Evolutionary conservation across 176 grass and related monocot genomes (phyloP), one percentile per base, ranked within the genome.

Genomic region (Avena eriantha): DNA sequence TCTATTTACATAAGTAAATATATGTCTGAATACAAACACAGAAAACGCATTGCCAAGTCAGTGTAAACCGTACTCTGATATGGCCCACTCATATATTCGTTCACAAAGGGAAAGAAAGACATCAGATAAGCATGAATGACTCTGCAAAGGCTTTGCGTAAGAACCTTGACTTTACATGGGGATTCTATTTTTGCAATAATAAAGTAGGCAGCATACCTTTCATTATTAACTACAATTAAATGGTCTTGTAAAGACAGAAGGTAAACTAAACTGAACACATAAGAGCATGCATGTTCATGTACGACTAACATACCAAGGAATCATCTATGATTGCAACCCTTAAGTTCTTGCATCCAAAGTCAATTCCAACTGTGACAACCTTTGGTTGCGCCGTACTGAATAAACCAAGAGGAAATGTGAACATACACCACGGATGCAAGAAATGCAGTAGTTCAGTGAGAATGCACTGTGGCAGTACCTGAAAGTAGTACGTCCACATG

Each of bases 291-390:
- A 41, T 17, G 8, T 71, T 41, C 18, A 34, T 4, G 12, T 67
- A 67, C 26, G 13, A 8, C 7, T 71, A n/a, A 72, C 69, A 72
- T 21, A 72, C 69, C 39, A 72, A 72, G 36, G 69, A 72, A n/a
- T 46, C 35, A 43, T 46, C 35, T 72, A 72, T 13, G 9, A 72
- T 22, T 39, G 36, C 69, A 45, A 72, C 36, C 45, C 69, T 39
- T 45, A 36, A 72, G 35, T 69, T 63, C 4, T 63, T 63, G 60
- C 60, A 63, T 63, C 60, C 60, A 5, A 63, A 14, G 60, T 63
- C 60, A 23, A 63, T 63, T 26, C 23, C 60, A 63, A 63, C 60
- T 0, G 59, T 63, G 3, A 5, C 59, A 26, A 26, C 59, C 13
- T 63, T 63, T 13, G 59, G 59, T 63, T 63, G 59, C 10, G 1